phyloP scores from a whole-genome alignment of 1,284 basidiomycete genomes.

The Fomes fomentarius region DNA sequence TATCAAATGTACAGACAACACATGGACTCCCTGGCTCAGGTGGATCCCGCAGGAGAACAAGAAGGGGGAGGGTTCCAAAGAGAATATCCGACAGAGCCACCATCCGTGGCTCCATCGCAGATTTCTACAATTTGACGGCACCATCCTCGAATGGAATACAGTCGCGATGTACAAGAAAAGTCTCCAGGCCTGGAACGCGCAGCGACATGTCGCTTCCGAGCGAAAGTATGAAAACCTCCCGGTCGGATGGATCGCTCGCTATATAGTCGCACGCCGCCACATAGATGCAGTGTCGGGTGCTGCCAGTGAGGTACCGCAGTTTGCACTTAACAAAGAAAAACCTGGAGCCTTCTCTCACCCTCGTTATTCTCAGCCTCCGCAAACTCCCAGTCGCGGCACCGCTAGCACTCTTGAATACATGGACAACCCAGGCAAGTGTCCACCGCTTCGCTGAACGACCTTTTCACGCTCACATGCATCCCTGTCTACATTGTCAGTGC shows the following conservation, averaged over 20 bases:
- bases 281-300: too few relatives aligned
- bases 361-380: too few relatives aligned
- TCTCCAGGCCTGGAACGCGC: neutral
- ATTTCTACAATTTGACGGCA: slow-evolving; percentile 9
- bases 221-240: neutral
- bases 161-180: too few relatives aligned
- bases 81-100: neutral
- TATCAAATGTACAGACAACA: neutral
- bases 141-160: too few relatives aligned
- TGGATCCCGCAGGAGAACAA: neutral
- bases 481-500: too few relatives aligned
- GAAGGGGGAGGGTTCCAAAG: neutral
- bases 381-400: too few relatives aligned
- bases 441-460: too few relatives aligned
- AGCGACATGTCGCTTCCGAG: neutral
- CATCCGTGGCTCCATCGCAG: slow-evolving; percentile 13
- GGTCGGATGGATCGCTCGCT: neutral
- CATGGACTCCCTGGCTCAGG: slow-evolving; percentile 1
- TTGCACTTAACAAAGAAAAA: too few relatives aligned
- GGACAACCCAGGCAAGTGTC: too few relatives aligned
- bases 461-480: too few relatives aligned
- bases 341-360: neutral
- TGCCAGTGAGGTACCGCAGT: too few relatives aligned
- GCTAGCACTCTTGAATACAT: too few relatives aligned
- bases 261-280: neutral